Evolutionary conservation across 345 rosid genomes (phyloP).

Genomic region (Salix exigua): DNA sequence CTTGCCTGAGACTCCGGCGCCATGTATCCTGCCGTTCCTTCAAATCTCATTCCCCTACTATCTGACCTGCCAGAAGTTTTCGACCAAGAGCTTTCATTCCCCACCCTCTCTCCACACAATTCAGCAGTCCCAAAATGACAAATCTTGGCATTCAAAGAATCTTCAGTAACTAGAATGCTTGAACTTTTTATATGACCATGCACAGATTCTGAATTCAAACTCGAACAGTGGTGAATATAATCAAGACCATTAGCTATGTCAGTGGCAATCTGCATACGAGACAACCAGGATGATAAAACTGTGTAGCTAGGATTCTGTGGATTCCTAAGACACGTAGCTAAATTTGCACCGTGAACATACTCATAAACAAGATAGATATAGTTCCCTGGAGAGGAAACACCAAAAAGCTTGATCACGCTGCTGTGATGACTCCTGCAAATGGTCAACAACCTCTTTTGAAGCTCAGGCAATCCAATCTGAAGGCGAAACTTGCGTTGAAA

Average conservation of each 20-base stretch:
- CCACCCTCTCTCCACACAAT: slow-evolving; percentile 24
- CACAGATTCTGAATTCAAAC: slow-evolving; percentile 10
- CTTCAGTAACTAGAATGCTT: slow-evolving; percentile 16
- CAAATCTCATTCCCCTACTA: slow-evolving; percentile 25
- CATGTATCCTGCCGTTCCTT: slow-evolving; percentile 54
- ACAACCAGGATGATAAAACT: slow-evolving; percentile 18
- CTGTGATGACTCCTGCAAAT: slow-evolving; percentile 74
- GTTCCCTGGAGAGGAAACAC: slow-evolving; percentile 52
- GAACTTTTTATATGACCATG: slow-evolving; percentile 27
- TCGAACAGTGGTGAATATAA: slow-evolving; percentile 22
- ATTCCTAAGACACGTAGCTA: slow-evolving; percentile 26
- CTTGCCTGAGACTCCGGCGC: slow-evolving; percentile 39
- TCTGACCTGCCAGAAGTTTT: not conserved
- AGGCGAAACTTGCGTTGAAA: slow-evolving; percentile 30
- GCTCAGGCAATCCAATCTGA: slow-evolving; percentile 38
- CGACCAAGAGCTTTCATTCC: not conserved
- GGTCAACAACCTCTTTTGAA: slow-evolving; percentile 46
- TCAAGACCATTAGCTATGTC: slow-evolving; percentile 26
- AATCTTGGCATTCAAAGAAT: slow-evolving; percentile 21
- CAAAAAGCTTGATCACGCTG: slow-evolving; percentile 62
- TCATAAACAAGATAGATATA: slow-evolving; percentile 24
- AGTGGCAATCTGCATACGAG: slow-evolving; percentile 26
- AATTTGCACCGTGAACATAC: slow-evolving; percentile 18
- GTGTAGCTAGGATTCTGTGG: slow-evolving; percentile 21
- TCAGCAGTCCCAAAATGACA: slow-evolving; percentile 32